Base-by-base conservation (phyloP, 176 grass and related monocot species). In the Miscanthus lutarioriparius region DNA sequence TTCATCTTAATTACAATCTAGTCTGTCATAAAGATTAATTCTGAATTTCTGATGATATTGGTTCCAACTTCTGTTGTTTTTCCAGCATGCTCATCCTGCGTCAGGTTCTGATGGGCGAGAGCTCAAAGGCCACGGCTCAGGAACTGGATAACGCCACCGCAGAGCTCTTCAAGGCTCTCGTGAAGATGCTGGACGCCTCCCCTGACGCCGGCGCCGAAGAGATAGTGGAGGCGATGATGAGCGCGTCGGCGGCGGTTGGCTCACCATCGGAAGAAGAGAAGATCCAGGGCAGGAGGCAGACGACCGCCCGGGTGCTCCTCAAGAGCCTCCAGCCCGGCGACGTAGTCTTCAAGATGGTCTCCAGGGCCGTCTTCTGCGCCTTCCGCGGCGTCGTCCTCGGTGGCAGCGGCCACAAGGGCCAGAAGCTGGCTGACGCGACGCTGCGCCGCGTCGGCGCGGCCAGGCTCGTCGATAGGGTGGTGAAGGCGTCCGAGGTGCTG, bases 81-180 rank as follows among this genome's bases (percentile, higher is more conserved):
- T 35, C 33, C 83, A 98, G 96, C 83, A 87, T 95, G 88, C 91
- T 98, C 17, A 81, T 96, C 39, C 78, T 98, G 22, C 85, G 87
- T 72, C 96, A 98, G 78, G 77, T 96, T 72, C 64, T 98, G 75
- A 47, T 96, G 78, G 83, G 86, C 28, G 91, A 95, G 81, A 91
- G 81, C n/a, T 64, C 83, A 10, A 87, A 78, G 51, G 5, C 25
- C 6, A 32, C 61, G 66, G 26, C 73, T 43, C 32, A 49, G 2
- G 90, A 89, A 10, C 59, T 91, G 32, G 91, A 95, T 58, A 79
- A 70, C 4, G 47, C 69, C 17, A 75, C 86, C 64, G 81, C 87
- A 20, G 83, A 88, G 14, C 89, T 89, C 16, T 94, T 65, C 15
- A 12, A 87, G 35, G 58, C 78, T 20, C 87, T 98, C 13, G 64